A percentile compares a stretch with the other conserved stretches of the same genome.
phyloP scores from a whole-genome alignment of 176 grass and related monocot species.

The Luzula sylvatica region DNA sequence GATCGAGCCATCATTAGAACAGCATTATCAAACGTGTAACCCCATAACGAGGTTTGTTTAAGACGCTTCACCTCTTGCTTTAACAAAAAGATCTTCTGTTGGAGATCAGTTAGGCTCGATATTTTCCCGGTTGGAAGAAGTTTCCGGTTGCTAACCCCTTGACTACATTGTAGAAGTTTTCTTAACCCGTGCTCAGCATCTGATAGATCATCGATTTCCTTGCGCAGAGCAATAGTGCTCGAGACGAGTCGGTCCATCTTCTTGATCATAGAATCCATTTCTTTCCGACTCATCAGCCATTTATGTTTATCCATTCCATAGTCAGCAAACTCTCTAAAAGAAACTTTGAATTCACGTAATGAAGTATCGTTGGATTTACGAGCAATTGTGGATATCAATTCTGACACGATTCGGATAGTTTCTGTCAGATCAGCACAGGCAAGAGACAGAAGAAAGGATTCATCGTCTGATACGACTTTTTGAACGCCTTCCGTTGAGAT shows the following conservation, averaged over 20 bases:
- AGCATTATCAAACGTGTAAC: constrained; percentile 46
- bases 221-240: constrained; percentile 31
- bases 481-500: constrained; percentile 43
- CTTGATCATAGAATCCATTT: constrained; percentile 51
- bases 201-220: constrained; percentile 58
- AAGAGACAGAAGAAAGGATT: constrained; percentile 46
- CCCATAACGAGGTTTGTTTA: constrained; percentile 65
- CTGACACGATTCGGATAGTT: constrained; percentile 33
- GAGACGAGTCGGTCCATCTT: constrained; percentile 56
- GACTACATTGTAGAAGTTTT: constrained; percentile 39
- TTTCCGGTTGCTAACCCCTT: not conserved
- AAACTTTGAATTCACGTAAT: constrained; percentile 30
- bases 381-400: constrained; percentile 31
- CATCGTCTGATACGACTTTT: constrained; percentile 73
- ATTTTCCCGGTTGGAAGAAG: constrained; percentile 46
- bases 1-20: constrained; percentile 38
- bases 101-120: constrained; percentile 43
- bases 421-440: constrained; percentile 68
- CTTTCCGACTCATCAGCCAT: constrained; percentile 53
- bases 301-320: constrained; percentile 39
- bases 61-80: constrained; percentile 81
- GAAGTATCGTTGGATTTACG: constrained; percentile 42
- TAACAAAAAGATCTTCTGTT: constrained; percentile 67
- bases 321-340: constrained; percentile 47
- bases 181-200: constrained; percentile 55